phyloP scores from a whole-genome alignment of 169 alveolate genomes.

The Plasmodium blacklocki region DNA sequence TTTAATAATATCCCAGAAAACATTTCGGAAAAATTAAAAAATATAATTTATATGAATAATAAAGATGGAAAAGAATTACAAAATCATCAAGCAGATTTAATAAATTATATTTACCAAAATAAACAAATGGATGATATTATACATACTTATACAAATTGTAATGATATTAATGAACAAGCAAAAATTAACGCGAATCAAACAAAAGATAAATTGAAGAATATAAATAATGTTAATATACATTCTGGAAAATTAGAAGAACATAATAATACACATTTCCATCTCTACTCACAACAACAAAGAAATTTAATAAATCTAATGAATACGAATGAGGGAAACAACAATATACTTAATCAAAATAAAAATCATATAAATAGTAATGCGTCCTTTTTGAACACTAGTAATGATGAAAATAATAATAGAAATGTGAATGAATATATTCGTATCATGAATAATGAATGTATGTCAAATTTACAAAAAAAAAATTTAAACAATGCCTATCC shows the following conservation, averaged over 20 bases:
- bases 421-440: background rate
- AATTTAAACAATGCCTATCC: no score
- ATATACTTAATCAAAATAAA: background rate
- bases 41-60: no score
- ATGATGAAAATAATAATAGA: background rate
- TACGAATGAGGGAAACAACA: no score
- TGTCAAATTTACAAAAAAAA: background rate
- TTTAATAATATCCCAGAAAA: no score
- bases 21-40: no score
- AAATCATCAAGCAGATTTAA: constrained; percentile 12
- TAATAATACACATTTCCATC: background rate
- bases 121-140: constrained; percentile 14
- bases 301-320: background rate
- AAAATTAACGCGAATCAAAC: background rate
- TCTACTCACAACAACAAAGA: background rate
- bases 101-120: constrained; percentile 30
- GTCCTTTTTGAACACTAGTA: background rate
- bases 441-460: background rate
- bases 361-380: background rate
- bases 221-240: background rate
- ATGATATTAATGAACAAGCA: constrained; percentile 7
- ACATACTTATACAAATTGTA: background rate
- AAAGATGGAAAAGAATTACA: no score
- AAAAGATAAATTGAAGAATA: no score
- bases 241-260: background rate